These are phyloP conservation scores for Penicillium samsonianum DNA, from an alignment of 495 filamentous ascomycete species.

Conservation along the genomic window DNA sequence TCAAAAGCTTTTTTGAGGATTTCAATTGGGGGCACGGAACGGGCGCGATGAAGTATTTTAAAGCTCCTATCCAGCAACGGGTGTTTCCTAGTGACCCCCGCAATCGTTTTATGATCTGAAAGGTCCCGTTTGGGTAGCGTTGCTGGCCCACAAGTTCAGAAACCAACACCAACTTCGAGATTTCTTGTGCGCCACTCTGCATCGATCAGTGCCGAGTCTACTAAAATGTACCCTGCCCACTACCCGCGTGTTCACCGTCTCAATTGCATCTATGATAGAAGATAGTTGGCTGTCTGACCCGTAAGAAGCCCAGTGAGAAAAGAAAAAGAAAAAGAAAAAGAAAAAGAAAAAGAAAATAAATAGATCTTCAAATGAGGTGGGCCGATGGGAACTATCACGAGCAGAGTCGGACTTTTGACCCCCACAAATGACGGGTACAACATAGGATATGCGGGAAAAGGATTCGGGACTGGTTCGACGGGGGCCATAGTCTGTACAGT, in stretches of 20 bases:
- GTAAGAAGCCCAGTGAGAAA: not conserved
- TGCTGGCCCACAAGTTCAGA: conserved; percentile 9
- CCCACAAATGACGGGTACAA: conserved; percentile 12
- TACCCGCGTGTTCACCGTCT: conserved; percentile 5
- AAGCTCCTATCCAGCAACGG: conserved; percentile 4
- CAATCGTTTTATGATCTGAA: conserved; percentile 9
- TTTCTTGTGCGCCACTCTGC: conserved; percentile 1
- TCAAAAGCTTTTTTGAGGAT: conserved; percentile 16
- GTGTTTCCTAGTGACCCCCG: conserved; percentile 8
- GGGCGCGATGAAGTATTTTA: conserved; percentile 24
- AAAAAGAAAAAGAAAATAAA: conserved; percentile 1
- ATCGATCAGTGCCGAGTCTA: conserved; percentile 1
- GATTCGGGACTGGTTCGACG: conserved; percentile 7
- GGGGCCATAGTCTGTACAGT: conserved; percentile 8
- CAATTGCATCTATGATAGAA: not conserved
- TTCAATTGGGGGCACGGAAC: conserved; percentile 14
- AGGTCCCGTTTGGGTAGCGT: conserved; percentile 9
- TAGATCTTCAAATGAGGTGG: conserved; percentile 12
- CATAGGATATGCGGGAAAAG: conserved; percentile 4
- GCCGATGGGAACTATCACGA: conserved; percentile 19
- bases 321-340: not conserved
- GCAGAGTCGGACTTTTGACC: conserved; percentile 13
- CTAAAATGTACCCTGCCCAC: not conserved
- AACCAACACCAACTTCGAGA: conserved; percentile 13
- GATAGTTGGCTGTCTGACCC: not conserved